Evolutionary conservation across 2,329 filamentous ascomycete species (phyloP).

Genomic region (Aspergillus aculeatinus): DNA sequence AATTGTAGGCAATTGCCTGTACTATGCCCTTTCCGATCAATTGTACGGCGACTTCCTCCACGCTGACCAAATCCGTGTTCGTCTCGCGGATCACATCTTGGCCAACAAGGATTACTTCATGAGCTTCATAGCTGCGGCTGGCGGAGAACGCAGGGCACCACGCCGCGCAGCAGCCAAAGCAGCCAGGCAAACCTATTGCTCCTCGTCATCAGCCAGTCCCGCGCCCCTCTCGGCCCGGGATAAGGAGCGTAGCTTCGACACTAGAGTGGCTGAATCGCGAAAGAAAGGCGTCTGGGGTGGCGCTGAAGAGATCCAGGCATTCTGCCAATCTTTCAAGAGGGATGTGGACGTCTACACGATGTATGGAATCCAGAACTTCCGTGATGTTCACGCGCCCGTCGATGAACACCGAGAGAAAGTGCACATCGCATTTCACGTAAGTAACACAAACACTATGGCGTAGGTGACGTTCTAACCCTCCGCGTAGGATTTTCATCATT

Average conservation of each 20-base stretch:
- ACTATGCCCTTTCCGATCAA: slow-evolving; percentile 67
- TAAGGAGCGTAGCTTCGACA: slow-evolving; percentile 58
- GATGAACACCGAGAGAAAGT: slow-evolving; percentile 40
- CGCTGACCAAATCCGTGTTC: slow-evolving; percentile 58
- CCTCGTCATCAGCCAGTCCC: slow-evolving; percentile 46
- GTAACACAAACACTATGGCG: slow-evolving; percentile 22
- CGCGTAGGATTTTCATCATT: slow-evolving; percentile 61
- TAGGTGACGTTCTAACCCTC: slow-evolving; percentile 10
- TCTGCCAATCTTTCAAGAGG: slow-evolving; percentile 60
- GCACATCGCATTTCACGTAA: slow-evolving; percentile 65
- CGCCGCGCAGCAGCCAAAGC: slow-evolving; percentile 49
- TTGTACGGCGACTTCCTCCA: slow-evolving; percentile 60
- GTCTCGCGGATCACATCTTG: slow-evolving; percentile 63
- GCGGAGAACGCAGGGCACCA: slow-evolving; percentile 58
- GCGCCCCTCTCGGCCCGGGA: slow-evolving; percentile 50
- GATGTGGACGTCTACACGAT: slow-evolving; percentile 62
- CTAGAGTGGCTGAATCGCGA: slow-evolving; percentile 60
- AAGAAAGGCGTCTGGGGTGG: slow-evolving; percentile 63
- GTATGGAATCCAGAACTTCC: slow-evolving; percentile 44
- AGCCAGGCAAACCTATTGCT: slow-evolving; percentile 51
- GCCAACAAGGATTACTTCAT: slow-evolving; percentile 62
- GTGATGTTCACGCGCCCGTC: slow-evolving; percentile 44
- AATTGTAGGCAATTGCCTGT: slow-evolving; percentile 64
- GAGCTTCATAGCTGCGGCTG: slow-evolving; percentile 58
- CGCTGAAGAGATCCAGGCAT: slow-evolving; percentile 67